phyloP scores from a whole-genome alignment of 441 rosid species.

The Populus hybrid region DNA sequence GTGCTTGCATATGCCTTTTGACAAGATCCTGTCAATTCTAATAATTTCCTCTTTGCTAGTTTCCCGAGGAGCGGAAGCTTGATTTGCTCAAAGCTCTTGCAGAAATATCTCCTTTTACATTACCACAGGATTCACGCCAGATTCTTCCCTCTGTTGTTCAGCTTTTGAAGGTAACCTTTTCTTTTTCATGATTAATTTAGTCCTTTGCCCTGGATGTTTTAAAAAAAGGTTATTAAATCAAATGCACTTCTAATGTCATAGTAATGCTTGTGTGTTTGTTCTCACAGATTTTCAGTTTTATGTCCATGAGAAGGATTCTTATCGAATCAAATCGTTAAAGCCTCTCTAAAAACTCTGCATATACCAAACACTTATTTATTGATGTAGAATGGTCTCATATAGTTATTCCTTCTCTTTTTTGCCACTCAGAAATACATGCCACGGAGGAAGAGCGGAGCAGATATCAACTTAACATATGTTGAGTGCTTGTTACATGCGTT shows the following conservation, averaged over 20 bases:
- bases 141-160: slow-evolving; percentile 84
- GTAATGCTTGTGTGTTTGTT: neutral
- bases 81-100: slow-evolving; percentile 94
- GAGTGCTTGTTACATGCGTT: slow-evolving; percentile 85
- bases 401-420: slow-evolving; percentile 3
- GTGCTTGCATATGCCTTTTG: neutral
- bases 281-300: neutral
- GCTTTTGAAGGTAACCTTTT: slow-evolving; percentile 64
- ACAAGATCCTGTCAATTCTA: slow-evolving; percentile 2
- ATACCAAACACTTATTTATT: neutral
- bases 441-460: slow-evolving; percentile 82
- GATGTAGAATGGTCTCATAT: neutral
- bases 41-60: slow-evolving; percentile 43
- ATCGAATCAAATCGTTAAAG: neutral
- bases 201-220: neutral
- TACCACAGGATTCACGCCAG: slow-evolving; percentile 92
- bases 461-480: slow-evolving; percentile 88
- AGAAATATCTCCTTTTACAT: slow-evolving; percentile 82
- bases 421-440: slow-evolving; percentile 84
- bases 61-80: slow-evolving; percentile 92
- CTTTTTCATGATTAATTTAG: neutral
- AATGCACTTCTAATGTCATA: neutral
- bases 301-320: neutral
- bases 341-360: neutral
- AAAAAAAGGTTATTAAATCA: neutral